Conservation (phyloP, 1,284 basidiomycete species). For the Ceratorhiza oryzae-sativae region DNA sequence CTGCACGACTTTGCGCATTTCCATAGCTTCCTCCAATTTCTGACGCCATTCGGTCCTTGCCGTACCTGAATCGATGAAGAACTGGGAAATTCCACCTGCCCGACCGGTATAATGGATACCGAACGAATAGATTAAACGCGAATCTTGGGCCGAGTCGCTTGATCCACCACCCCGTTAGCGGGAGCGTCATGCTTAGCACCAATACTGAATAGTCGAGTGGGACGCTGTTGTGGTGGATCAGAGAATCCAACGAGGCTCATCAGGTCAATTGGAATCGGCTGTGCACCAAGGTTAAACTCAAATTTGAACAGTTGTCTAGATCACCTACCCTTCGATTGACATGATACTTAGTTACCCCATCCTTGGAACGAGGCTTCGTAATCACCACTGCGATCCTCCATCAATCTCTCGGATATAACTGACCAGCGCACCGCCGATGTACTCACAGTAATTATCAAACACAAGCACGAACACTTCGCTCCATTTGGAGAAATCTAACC, state of each 20-base stretch:
- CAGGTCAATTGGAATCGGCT: conserved; percentile 91
- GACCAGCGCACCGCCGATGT: background rate
- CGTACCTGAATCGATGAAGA: conserved; percentile 84
- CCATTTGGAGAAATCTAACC: conserved; percentile 81
- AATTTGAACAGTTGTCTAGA: conserved; percentile 9
- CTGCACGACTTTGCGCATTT: conserved; percentile 83
- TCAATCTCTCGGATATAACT: conserved; percentile 22
- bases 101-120: conserved; percentile 86
- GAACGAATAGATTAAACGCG: conserved; percentile 79
- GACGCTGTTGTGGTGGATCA: conserved; percentile 72
- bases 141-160: conserved; percentile 54
- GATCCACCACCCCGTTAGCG: conserved; percentile 44
- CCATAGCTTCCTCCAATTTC: conserved; percentile 88
- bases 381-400: conserved; percentile 70
- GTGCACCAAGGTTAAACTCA: conserved; percentile 34
- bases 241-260: conserved; percentile 81
- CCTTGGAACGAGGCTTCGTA: conserved; percentile 75
- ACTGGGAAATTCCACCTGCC: conserved; percentile 78
- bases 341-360: conserved; percentile 74
- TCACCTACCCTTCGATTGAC: conserved; percentile 74
- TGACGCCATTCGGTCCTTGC: conserved; percentile 85
- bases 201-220: conserved; percentile 64
- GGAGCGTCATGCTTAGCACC: conserved; percentile 26
- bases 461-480: conserved; percentile 85
- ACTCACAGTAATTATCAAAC: conserved; percentile 91